Conservation (phyloP, 129 eudicot genomes). For the Lactuca sativa region DNA sequence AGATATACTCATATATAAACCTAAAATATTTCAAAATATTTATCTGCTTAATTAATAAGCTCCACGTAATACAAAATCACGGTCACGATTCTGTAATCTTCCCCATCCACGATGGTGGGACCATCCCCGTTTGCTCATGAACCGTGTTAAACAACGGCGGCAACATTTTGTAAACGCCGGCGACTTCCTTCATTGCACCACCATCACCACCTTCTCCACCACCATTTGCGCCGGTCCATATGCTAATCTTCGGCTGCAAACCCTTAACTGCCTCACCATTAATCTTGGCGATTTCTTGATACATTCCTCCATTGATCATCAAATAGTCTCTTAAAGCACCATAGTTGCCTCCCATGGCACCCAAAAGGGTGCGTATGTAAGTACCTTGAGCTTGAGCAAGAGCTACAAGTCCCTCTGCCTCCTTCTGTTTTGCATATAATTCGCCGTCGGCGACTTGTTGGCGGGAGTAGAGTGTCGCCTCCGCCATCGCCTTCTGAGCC, state of each 20-base stretch:
- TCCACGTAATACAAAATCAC: too few species aligned
- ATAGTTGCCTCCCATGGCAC: constrained; percentile 36
- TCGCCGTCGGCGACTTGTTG: constrained; percentile 45
- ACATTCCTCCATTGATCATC: too few species aligned
- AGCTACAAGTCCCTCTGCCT: constrained; percentile 42
- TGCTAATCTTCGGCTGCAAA: too few species aligned
- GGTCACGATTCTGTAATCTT: not conserved
- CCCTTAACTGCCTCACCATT: too few species aligned
- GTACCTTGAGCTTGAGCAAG: constrained; percentile 47
- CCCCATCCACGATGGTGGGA: constrained; percentile 50
- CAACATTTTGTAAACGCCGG: constrained; percentile 38
- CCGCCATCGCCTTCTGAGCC: constrained; percentile 15
- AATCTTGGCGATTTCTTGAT: too few species aligned
- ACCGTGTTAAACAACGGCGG: constrained; percentile 54
- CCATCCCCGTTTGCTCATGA: constrained; percentile 50
- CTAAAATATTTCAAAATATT: too few species aligned
- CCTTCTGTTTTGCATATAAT: constrained; percentile 45
- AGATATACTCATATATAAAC: too few species aligned
- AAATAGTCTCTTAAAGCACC: too few species aligned
- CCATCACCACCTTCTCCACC: constrained; percentile 1
- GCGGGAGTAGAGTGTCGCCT: constrained; percentile 37
- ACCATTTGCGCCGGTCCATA: too few species aligned
- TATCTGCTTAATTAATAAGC: too few species aligned
- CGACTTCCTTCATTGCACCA: constrained; percentile 38
- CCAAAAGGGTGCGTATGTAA: constrained; percentile 35